These are phyloP conservation scores for Amanita pallidorosea DNA, from an alignment of 768 basidiomycete species.

Conservation along the genomic window DNA sequence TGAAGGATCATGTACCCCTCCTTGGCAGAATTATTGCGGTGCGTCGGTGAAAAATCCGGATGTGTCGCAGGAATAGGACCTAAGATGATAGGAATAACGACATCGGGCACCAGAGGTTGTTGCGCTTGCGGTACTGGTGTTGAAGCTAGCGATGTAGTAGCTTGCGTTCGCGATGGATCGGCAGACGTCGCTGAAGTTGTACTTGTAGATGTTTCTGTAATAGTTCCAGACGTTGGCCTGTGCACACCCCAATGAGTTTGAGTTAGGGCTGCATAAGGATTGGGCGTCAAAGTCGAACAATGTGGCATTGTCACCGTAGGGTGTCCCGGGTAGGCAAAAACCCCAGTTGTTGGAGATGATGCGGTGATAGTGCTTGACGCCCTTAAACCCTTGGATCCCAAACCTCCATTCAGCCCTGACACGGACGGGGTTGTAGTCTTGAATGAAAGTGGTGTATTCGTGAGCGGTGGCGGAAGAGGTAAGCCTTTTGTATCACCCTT, in stretches of 20 bases:
- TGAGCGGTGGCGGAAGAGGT: constrained; percentile 58
- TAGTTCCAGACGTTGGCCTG: constrained; percentile 4
- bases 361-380: constrained; percentile 14
- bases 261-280: constrained; percentile 9
- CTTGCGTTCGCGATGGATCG: not conserved
- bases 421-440: constrained; percentile 19
- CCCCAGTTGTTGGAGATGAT: constrained; percentile 25
- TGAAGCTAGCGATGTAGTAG: constrained; percentile 10
- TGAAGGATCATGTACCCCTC: constrained; percentile 70
- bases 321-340: constrained; percentile 25
- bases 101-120: constrained; percentile 31
- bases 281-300: constrained; percentile 4
- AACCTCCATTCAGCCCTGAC: constrained; percentile 9
- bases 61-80: constrained; percentile 61
- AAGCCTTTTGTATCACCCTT: constrained; percentile 51
- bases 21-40: constrained; percentile 36
- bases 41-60: constrained; percentile 37
- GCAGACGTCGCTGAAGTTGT: not conserved
- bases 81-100: constrained; percentile 69
- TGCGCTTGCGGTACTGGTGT: constrained; percentile 17
- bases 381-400: constrained; percentile 9
- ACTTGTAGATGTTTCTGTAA: not conserved
- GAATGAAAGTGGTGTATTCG: constrained; percentile 48
- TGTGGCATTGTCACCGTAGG: not conserved
- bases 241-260: constrained; percentile 7